Conservation (phyloP, 768 basidiomycete genomes). For the Psilocybe cyanescens region DNA sequence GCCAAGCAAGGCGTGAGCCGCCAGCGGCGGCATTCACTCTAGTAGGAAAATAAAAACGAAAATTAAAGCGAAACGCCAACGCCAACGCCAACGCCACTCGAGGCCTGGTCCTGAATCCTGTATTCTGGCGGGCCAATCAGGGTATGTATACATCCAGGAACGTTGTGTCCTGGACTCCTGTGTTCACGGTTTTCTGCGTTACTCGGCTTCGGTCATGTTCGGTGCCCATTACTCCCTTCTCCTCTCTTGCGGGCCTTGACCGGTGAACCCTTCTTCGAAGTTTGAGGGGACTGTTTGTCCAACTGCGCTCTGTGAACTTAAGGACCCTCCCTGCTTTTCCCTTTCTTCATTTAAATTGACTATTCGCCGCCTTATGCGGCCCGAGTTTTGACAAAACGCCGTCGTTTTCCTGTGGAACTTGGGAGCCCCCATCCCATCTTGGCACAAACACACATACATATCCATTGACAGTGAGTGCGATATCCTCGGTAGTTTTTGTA, state of each 20-base stretch:
- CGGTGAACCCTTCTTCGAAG: neutral
- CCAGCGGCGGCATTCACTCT: too few relatives aligned
- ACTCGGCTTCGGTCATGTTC: slow-evolving; percentile 5
- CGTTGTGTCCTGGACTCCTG: neutral
- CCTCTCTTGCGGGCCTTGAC: neutral
- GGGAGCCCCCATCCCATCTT: neutral
- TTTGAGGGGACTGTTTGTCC: neutral
- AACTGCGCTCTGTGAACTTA: neutral
- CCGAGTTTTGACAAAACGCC: neutral
- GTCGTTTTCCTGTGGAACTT: neutral
- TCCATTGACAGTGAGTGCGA: neutral
- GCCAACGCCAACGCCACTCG: neutral
- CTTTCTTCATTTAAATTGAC: neutral
- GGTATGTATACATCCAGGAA: neutral
- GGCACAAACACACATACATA: neutral
- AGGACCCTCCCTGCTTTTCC: too few relatives aligned
- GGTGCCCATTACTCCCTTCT: neutral
- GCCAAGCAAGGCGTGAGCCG: too few relatives aligned
- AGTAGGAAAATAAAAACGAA: neutral
- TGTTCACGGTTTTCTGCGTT: neutral
- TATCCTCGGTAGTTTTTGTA: neutral
- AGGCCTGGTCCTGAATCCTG: neutral
- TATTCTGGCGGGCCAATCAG: neutral
- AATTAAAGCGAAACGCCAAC: neutral
- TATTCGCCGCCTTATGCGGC: neutral